phyloP scores from a whole-genome alignment of 441 rosid genomes.

The Croton setiger region DNA sequence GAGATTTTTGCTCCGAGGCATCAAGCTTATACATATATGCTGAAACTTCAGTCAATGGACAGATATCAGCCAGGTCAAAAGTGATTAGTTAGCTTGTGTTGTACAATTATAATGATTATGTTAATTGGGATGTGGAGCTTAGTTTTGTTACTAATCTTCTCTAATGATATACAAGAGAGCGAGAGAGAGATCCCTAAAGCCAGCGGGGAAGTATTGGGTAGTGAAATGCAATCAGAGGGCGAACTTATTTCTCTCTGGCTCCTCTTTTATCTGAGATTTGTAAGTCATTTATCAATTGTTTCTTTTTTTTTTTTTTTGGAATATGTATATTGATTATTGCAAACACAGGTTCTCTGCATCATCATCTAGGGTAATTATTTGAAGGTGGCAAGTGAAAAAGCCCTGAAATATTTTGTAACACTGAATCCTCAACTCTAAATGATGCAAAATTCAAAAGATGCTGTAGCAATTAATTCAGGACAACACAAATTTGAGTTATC shows the following conservation, averaged over 20 bases:
- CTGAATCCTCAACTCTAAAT: too few species aligned
- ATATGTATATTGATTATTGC: not conserved
- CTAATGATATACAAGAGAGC: too few species aligned
- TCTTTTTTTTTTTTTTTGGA: not conserved
- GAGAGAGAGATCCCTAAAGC: not conserved
- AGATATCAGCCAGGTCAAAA: not conserved
- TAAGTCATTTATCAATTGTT: not conserved
- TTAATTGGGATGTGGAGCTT: conserved; percentile 2
- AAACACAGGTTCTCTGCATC: too few species aligned
- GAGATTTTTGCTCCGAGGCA: not conserved
- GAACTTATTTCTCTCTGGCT: not conserved
- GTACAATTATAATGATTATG: not conserved
- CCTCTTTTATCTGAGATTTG: not conserved
- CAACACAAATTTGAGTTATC: not conserved
- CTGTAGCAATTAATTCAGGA: not conserved
- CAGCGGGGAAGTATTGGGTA: not conserved
- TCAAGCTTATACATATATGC: not conserved
- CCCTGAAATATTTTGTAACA: too few species aligned
- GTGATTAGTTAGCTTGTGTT: not conserved
- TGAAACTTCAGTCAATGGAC: not conserved
- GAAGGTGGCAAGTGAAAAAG: too few species aligned
- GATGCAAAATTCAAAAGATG: not conserved
- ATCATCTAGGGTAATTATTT: too few species aligned
- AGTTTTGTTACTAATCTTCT: not conserved
- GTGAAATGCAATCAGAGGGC: not conserved